Percentiles rank a stretch among this genome's conserved stretches.
These are phyloP conservation scores for Rhypophila decipiens DNA, from an alignment of 495 filamentous ascomycete species.

Conservation along the genomic window DNA sequence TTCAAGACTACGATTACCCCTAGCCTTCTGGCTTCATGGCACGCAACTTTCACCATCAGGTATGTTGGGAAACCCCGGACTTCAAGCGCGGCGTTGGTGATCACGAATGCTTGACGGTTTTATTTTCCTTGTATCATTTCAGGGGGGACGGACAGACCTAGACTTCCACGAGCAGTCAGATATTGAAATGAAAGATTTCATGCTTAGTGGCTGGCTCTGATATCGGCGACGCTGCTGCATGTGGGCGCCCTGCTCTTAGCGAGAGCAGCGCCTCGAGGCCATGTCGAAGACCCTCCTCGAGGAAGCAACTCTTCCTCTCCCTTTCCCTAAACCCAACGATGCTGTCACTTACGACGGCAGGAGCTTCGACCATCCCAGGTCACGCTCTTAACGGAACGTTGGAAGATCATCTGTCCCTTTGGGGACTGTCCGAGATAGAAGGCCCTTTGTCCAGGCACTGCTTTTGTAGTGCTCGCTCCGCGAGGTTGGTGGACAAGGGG, in stretches of 20 bases:
- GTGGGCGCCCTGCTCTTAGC: background rate
- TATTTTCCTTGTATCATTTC: conserved; percentile 7
- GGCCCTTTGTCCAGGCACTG: conserved; percentile 52
- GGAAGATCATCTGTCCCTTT: conserved; percentile 47
- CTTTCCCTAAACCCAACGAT: conserved; percentile 34
- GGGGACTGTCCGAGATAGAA: conserved; percentile 53
- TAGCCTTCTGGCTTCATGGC: background rate
- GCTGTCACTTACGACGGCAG: conserved; percentile 45
- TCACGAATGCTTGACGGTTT: conserved; percentile 7
- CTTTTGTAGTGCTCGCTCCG: conserved; percentile 23
- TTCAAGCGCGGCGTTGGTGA: conserved; percentile 27
- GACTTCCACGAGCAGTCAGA: conserved; percentile 27
- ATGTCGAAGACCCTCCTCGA: background rate
- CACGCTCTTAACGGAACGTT: conserved; percentile 50
- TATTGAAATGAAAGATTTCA: conserved; percentile 24
- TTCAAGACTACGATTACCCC: background rate
- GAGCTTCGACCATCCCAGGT: conserved; percentile 43
- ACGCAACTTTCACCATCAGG: conserved; percentile 1
- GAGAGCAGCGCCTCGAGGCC: background rate
- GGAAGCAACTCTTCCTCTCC: background rate
- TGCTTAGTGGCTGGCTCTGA: conserved; percentile 9
- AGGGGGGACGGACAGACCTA: conserved; percentile 9
- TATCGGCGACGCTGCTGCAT: background rate
- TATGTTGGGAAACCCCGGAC: conserved; percentile 9
- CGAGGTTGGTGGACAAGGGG: conserved; percentile 54